Conservation (phyloP, 1,284 basidiomycete genomes). For the Marasmius sp. region DNA sequence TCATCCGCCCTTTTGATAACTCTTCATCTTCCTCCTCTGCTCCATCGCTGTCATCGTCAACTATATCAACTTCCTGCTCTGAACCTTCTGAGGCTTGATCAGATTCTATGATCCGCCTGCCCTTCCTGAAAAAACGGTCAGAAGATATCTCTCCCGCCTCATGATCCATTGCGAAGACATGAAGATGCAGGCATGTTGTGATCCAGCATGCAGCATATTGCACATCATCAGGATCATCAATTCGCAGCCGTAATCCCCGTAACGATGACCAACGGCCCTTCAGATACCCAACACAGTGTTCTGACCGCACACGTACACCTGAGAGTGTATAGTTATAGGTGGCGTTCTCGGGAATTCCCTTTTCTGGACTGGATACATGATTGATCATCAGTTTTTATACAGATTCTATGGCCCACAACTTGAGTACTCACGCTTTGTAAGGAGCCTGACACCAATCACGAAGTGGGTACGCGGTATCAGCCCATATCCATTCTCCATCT, state of each 20-base stretch:
- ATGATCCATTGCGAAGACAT: constrained; percentile 21
- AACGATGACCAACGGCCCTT: constrained; percentile 33
- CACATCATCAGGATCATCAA: constrained; percentile 21
- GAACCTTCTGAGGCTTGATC: too few relatives aligned
- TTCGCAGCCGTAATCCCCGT: constrained; percentile 24
- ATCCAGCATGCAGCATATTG: constrained; percentile 31
- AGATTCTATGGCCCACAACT: constrained; percentile 12
- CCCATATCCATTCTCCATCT: constrained; percentile 14
- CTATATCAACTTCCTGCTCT: too few relatives aligned
- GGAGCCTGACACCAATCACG: constrained; percentile 17
- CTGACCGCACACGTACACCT: constrained; percentile 28
- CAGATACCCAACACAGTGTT: constrained; percentile 33
- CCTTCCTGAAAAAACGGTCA: not conserved
- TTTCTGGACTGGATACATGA: constrained; percentile 16
- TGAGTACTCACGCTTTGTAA: constrained; percentile 21
- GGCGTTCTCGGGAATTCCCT: constrained; percentile 22
- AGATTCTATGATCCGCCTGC: not conserved
- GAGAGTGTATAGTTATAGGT: constrained; percentile 29
- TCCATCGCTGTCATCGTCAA: not conserved
- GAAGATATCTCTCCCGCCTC: not conserved
- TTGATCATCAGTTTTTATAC: constrained; percentile 19
- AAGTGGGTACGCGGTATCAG: constrained; percentile 19
- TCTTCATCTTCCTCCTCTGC: not conserved
- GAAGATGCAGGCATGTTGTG: constrained; percentile 28
- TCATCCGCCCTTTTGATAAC: not conserved